Evolutionary conservation across 2,329 filamentous ascomycete species (phyloP).

Genomic region (Ophiostoma tasmaniense): DNA sequence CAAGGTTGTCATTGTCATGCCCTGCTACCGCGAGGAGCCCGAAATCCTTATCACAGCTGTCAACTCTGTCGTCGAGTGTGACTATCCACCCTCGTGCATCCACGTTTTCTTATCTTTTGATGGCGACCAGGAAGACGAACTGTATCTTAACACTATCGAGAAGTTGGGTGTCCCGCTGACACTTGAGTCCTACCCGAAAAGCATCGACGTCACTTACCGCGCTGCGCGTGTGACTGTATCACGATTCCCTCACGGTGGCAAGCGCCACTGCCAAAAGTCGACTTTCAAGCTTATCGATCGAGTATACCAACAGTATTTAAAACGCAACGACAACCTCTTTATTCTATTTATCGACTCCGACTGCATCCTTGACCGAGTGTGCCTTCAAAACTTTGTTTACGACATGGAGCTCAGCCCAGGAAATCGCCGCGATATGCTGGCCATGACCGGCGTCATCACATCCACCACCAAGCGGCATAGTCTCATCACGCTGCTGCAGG

Average conservation of each 20-base stretch:
- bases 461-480: conserved; percentile 84
- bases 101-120: conserved; percentile 96
- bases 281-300: conserved; percentile 92
- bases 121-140: conserved; percentile 77
- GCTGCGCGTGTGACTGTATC: conserved; percentile 81
- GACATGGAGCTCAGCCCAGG: conserved; percentile 97
- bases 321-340: conserved; percentile 83
- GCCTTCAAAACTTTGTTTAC: conserved; percentile 95
- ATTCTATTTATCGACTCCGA: conserved; percentile 97
- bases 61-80: conserved; percentile 85
- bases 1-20: conserved; percentile 94
- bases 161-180: conserved; percentile 74
- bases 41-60: conserved; percentile 76
- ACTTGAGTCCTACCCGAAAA: conserved; percentile 71
- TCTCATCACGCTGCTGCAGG: conserved; percentile 84
- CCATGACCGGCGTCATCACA: conserved; percentile 96
- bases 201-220: conserved; percentile 82
- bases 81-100: conserved; percentile 85
- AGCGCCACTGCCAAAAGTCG: conserved; percentile 85
- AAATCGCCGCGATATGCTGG: conserved; percentile 84
- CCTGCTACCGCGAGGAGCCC: conserved; percentile 87
- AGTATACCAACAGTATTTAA: conserved; percentile 80
- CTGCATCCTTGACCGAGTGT: conserved; percentile 84
- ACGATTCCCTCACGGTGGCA: conserved; percentile 85
- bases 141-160: conserved; percentile 79